Percentiles rank a stretch among this genome's conserved stretches.
Evolutionary conservation across 148 eudicot genomes (phyloP).

Genomic region (Rhododendron griersonianum): DNA sequence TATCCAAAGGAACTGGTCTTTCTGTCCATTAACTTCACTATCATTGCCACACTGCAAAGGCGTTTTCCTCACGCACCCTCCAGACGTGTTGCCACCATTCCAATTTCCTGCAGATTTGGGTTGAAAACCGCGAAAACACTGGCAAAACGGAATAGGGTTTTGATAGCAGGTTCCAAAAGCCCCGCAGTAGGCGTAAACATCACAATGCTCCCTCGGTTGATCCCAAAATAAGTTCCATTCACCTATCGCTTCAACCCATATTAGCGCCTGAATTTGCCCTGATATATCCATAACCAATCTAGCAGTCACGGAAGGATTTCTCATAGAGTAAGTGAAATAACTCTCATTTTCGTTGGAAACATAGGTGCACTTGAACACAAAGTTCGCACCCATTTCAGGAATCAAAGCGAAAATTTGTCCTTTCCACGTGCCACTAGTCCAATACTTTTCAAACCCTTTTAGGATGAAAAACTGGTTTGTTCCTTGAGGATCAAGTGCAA

Average conservation of each 20-base stretch:
- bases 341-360: constrained; percentile 24
- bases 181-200: constrained; percentile 28
- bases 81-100: constrained; percentile 20
- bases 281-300: constrained; percentile 24
- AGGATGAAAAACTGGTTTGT: neutral
- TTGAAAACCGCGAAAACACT: constrained; percentile 19
- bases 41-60: constrained; percentile 15
- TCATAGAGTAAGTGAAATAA: constrained; percentile 21
- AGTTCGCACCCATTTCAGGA: constrained; percentile 24
- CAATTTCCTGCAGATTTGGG: constrained; percentile 8
- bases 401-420: constrained; percentile 8
- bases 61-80: constrained; percentile 19
- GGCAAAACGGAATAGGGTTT: constrained; percentile 12
- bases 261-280: constrained; percentile 17
- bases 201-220: constrained; percentile 28
- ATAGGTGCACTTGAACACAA: constrained; percentile 12
- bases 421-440: constrained; percentile 11
- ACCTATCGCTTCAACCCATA: neutral
- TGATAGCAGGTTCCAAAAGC: constrained; percentile 20
- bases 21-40: neutral
- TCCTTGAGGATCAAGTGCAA: neutral
- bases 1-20: constrained; percentile 14
- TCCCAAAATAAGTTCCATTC: constrained; percentile 28
- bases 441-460: neutral
- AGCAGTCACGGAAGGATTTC: neutral